Evolutionary conservation across 129 eudicot species (phyloP).

Genomic region (Ambrosia artemisiifolia): DNA sequence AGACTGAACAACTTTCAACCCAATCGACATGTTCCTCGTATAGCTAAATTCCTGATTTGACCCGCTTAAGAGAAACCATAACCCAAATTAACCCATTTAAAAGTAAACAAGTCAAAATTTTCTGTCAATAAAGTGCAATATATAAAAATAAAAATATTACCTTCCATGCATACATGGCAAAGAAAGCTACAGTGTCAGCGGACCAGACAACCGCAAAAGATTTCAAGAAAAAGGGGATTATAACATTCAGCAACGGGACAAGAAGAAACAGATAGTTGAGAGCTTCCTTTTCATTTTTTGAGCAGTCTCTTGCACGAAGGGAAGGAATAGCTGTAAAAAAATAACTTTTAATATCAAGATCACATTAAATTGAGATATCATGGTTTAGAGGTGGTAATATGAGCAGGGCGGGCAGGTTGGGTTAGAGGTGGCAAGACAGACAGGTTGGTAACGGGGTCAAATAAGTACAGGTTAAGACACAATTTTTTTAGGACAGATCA

Average conservation of each 20-base stretch:
- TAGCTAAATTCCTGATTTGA: neutral
- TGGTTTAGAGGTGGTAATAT: neutral
- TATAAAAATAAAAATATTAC: slow-evolving; percentile 26
- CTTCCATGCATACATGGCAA: slow-evolving; percentile 97
- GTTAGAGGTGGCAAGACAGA: neutral
- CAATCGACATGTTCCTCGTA: neutral
- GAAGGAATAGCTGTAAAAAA: slow-evolving; percentile 79
- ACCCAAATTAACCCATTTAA: neutral
- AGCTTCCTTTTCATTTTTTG: slow-evolving; percentile 94
- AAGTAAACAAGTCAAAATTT: neutral
- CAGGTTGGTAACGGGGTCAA: neutral
- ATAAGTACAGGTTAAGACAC: neutral
- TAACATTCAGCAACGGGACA: slow-evolving; percentile 76
- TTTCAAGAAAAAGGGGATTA: slow-evolving; percentile 82
- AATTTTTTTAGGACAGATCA: neutral
- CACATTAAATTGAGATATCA: neutral
- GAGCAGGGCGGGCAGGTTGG: neutral
- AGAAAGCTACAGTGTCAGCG: slow-evolving; percentile 72
- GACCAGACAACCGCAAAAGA: slow-evolving; percentile 96
- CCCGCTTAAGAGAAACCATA: neutral
- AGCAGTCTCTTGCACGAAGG: slow-evolving; percentile 94
- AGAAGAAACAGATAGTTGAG: slow-evolving; percentile 85
- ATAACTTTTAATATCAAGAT: neutral
- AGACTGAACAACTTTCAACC: neutral
- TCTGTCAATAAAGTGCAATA: neutral